These are phyloP conservation scores for Hygrophorus russula DNA, from an alignment of 768 basidiomycete genomes.

Conservation along the genomic window DNA sequence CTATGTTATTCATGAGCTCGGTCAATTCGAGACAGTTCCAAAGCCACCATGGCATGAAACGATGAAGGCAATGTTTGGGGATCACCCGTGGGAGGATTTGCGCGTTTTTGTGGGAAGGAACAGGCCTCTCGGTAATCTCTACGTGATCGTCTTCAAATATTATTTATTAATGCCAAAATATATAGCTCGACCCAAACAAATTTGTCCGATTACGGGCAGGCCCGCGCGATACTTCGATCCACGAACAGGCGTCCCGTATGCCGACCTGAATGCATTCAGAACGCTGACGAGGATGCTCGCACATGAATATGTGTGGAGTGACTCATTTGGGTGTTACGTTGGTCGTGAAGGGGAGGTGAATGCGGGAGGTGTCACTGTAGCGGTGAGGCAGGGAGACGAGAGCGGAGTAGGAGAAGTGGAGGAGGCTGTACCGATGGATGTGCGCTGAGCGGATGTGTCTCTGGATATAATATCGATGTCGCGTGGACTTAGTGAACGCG, in stretches of 20 bases:
- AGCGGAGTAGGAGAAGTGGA: too few species aligned
- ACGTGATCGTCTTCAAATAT: constrained; percentile 11
- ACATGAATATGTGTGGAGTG: constrained; percentile 65
- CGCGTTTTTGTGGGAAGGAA: constrained; percentile 53
- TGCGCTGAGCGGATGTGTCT: too few species aligned
- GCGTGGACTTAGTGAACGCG: too few species aligned
- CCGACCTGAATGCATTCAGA: constrained; percentile 54
- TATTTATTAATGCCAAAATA: not conserved
- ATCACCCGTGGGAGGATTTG: constrained; percentile 71
- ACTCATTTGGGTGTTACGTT: constrained; percentile 31
- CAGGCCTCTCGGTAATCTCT: constrained; percentile 44
- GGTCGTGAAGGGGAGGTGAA: not conserved
- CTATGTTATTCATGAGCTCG: constrained; percentile 59
- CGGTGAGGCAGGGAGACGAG: too few species aligned
- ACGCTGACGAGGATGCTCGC: constrained; percentile 48
- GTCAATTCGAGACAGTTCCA: constrained; percentile 30
- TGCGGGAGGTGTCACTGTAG: not conserved
- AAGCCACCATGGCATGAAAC: constrained; percentile 61
- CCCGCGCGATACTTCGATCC: constrained; percentile 76
- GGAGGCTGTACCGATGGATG: too few species aligned
- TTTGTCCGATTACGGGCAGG: constrained; percentile 72
- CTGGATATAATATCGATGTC: too few species aligned
- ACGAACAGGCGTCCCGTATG: constrained; percentile 67
- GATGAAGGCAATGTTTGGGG: constrained; percentile 77
- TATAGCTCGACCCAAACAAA: constrained; percentile 51